phyloP scores from a whole-genome alignment of 2,329 filamentous ascomycete genomes.

The Alternaria hordeiaustralica region DNA sequence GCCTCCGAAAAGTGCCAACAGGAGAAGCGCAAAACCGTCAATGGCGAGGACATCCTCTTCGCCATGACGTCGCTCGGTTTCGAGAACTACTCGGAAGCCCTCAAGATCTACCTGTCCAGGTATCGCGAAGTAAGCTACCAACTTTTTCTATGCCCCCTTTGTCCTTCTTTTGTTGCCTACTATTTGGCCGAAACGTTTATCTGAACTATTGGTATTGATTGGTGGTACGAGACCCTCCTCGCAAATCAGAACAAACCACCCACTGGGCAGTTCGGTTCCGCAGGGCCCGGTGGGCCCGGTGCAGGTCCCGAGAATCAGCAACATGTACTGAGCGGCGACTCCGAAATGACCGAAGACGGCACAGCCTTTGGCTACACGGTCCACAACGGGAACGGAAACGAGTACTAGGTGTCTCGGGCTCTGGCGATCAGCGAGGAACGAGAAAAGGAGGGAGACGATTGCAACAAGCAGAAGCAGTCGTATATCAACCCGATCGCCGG shows the following conservation, averaged over 20 bases:
- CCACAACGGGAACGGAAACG: slow-evolving; percentile 51
- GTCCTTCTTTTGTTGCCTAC: slow-evolving; percentile 46
- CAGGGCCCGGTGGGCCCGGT: slow-evolving; percentile 44
- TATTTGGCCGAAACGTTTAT: slow-evolving; percentile 52
- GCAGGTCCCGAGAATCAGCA: slow-evolving; percentile 49
- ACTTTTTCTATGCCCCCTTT: slow-evolving; percentile 32
- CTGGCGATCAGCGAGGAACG: slow-evolving; percentile 11
- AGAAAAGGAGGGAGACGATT: slow-evolving; percentile 8
- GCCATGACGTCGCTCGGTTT: slow-evolving; percentile 99
- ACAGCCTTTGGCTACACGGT: slow-evolving; percentile 52
- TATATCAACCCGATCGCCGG: slow-evolving; percentile 27
- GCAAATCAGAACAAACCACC: slow-evolving; percentile 69
- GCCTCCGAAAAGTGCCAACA: slow-evolving; percentile 99
- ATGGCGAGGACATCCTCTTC: slow-evolving; percentile 97
- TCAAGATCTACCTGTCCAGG: slow-evolving; percentile 97
- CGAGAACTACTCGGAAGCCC: slow-evolving; percentile 96
- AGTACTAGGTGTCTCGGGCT: slow-evolving; percentile 44
- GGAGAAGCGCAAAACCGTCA: slow-evolving; percentile 98
- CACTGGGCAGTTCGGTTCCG: slow-evolving; percentile 47
- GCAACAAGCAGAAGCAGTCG: slow-evolving; percentile 3
- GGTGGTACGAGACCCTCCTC: slow-evolving; percentile 75
- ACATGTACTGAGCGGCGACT: slow-evolving; percentile 52
- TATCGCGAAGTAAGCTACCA: slow-evolving; percentile 87
- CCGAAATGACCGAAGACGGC: slow-evolving; percentile 52
- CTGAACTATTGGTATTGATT: slow-evolving; percentile 60